phyloP scores from a whole-genome alignment of 2,329 filamentous ascomycete species.

The Cladosporium colombiae region DNA sequence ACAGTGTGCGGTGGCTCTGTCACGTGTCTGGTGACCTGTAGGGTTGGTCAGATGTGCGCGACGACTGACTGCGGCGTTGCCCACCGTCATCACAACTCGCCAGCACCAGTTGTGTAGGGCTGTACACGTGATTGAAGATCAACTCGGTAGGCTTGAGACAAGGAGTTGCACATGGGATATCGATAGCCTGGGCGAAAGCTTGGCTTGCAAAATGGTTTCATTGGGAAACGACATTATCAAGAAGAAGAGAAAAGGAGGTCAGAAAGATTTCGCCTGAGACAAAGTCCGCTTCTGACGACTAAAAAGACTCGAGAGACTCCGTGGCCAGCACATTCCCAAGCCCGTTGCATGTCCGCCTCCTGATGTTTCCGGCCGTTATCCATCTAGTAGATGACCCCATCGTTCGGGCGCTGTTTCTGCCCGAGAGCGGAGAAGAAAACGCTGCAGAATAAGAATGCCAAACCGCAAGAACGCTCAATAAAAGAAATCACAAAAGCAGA shows the following conservation, averaged over 20 bases:
- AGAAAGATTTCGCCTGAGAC: neutral
- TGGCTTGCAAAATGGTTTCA: neutral
- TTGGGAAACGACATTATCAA: neutral
- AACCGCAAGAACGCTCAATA: neutral
- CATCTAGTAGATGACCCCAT: neutral
- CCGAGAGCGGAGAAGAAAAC: neutral
- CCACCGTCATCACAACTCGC: neutral
- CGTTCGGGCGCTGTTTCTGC: neutral
- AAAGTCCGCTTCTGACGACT: neutral
- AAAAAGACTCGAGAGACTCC: neutral
- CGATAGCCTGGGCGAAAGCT: neutral
- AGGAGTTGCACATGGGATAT: neutral
- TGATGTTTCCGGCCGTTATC: neutral
- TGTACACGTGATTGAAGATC: neutral
- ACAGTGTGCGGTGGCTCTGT: neutral
- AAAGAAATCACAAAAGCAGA: neutral
- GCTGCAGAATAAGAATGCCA: neutral
- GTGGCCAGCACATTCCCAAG: neutral
- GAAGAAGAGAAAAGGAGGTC: neutral
- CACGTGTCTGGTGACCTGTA: too few relatives aligned
- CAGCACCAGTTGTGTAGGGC: neutral
- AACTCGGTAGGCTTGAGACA: neutral
- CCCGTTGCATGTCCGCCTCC: neutral
- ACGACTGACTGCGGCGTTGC: neutral
- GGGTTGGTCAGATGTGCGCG: neutral